phyloP scores from a whole-genome alignment of 371 early-diverging fungal species.

The Rhizopus microsporus region DNA sequence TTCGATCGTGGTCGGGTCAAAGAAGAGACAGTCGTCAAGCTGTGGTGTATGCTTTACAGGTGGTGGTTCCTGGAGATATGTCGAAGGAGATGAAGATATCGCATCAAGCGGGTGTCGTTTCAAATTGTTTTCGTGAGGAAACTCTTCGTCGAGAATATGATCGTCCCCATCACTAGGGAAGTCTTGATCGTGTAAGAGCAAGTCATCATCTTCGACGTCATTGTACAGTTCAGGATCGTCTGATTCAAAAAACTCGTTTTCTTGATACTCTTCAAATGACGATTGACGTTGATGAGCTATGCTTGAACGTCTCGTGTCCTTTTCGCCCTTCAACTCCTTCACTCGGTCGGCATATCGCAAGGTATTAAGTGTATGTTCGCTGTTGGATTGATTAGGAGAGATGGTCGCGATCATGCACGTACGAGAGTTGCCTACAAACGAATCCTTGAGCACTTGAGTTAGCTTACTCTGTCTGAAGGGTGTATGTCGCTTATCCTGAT shows the following conservation, averaged over 20 bases:
- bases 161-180: slow-evolving; percentile 55
- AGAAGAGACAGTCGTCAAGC: slow-evolving; percentile 23
- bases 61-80: slow-evolving; percentile 3
- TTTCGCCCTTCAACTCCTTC: slow-evolving; percentile 83
- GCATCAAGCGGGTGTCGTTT: slow-evolving; percentile 11
- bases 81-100: slow-evolving; percentile 3
- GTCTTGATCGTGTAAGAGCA: slow-evolving; percentile 44
- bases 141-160: slow-evolving; percentile 51
- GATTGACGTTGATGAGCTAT: slow-evolving; percentile 14
- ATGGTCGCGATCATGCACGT: slow-evolving; percentile 99
- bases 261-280: slow-evolving; percentile 24
- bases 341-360: slow-evolving; percentile 97
- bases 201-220: slow-evolving; percentile 32
- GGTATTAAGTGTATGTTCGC: slow-evolving; percentile 98
- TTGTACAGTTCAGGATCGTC: slow-evolving; percentile 35
- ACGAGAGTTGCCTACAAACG: slow-evolving; percentile 96
- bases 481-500: slow-evolving; percentile 92
- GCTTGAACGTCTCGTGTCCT: slow-evolving; percentile 22
- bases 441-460: slow-evolving; percentile 97
- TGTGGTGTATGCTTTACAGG: slow-evolving; percentile 11
- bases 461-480: slow-evolving; percentile 98
- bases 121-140: slow-evolving; percentile 44
- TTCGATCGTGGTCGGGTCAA: slow-evolving; percentile 55
- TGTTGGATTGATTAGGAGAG: slow-evolving; percentile 88
- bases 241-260: slow-evolving; percentile 33